Evolutionary conservation across 2,329 filamentous ascomycete genomes (phyloP).

Genomic region (Verticillium zaregamsianum): DNA sequence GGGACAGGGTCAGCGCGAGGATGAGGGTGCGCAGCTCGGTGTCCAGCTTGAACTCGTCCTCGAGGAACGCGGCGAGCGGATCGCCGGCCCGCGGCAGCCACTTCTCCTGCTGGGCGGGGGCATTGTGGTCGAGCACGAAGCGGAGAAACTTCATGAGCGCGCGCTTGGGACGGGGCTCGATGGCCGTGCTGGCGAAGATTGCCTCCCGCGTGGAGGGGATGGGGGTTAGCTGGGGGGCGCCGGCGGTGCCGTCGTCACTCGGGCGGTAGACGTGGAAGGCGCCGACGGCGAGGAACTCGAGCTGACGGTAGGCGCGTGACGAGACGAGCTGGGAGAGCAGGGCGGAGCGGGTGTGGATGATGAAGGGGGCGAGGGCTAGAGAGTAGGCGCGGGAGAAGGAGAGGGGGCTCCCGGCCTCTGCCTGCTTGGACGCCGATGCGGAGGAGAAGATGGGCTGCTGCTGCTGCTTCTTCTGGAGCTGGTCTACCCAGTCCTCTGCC

Average conservation of each 20-base stretch:
- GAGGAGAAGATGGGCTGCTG: conserved; percentile 28
- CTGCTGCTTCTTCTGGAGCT: conserved; percentile 16
- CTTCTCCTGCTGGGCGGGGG: conserved; percentile 44
- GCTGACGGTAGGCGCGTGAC: conserved; percentile 79
- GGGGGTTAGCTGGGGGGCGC: conserved; percentile 48
- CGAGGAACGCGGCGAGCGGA: conserved; percentile 56
- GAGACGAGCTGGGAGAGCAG: conserved; percentile 80
- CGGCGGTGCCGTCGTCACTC: conserved; percentile 12
- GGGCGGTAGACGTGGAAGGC: conserved; percentile 78
- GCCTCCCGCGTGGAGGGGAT: conserved; percentile 91
- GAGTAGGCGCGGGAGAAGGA: conserved; percentile 71
- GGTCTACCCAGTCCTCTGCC: conserved; percentile 66
- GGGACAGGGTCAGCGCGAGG: conserved; percentile 67
- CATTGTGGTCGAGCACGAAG: conserved; percentile 72
- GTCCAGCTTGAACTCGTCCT: conserved; percentile 63
- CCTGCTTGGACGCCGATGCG: conserved; percentile 32
- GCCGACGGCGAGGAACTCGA: conserved; percentile 91
- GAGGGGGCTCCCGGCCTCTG: conserved; percentile 37
- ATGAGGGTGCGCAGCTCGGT: conserved; percentile 59
- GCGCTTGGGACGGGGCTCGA: conserved; percentile 78
- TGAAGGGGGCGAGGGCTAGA: conserved; percentile 76
- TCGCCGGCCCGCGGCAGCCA: conserved; percentile 56
- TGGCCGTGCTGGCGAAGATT: conserved; percentile 73
- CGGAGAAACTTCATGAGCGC: conserved; percentile 91
- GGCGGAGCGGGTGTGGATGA: conserved; percentile 79